phyloP scores from a whole-genome alignment of 169 alveolate genomes.

The Plasmodium reichenowi region DNA sequence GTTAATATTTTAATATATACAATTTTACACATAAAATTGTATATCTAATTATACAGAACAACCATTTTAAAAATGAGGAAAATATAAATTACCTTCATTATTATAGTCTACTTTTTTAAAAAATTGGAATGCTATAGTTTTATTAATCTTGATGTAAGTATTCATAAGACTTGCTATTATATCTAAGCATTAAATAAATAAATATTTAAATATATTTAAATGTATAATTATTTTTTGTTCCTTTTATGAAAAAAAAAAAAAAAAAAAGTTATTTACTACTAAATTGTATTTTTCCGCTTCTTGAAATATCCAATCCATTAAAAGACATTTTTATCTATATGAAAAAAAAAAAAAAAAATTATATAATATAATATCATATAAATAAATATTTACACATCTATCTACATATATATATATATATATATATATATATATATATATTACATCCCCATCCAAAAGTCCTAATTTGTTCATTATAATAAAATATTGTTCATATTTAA shows the following conservation, averaged over 20 bases:
- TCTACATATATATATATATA: neutral
- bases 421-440: neutral
- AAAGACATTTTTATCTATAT: conserved; percentile 43
- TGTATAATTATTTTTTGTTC: neutral
- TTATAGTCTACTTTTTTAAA: conserved; percentile 60
- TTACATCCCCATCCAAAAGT: conserved; percentile 59
- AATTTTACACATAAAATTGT: neutral
- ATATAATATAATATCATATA: no score
- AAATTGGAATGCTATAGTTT: conserved; percentile 18
- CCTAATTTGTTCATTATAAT: conserved; percentile 50
- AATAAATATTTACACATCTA: no score
- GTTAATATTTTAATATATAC: no score
- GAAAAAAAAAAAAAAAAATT: no score
- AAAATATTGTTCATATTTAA: conserved; percentile 54
- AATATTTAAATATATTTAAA: neutral
- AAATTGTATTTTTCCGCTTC: conserved; percentile 26
- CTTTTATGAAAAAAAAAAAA: neutral
- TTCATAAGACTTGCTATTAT: conserved; percentile 62
- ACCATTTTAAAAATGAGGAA: neutral
- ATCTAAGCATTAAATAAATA: conserved; percentile 12
- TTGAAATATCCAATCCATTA: conserved; percentile 55
- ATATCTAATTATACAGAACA: neutral
- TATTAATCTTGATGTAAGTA: conserved; percentile 49
- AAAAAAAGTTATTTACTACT: conserved; percentile 22
- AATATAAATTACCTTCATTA: conserved; percentile 35